phyloP scores from a whole-genome alignment of 1,139 yeast genomes.

The Candida gigantensis region DNA sequence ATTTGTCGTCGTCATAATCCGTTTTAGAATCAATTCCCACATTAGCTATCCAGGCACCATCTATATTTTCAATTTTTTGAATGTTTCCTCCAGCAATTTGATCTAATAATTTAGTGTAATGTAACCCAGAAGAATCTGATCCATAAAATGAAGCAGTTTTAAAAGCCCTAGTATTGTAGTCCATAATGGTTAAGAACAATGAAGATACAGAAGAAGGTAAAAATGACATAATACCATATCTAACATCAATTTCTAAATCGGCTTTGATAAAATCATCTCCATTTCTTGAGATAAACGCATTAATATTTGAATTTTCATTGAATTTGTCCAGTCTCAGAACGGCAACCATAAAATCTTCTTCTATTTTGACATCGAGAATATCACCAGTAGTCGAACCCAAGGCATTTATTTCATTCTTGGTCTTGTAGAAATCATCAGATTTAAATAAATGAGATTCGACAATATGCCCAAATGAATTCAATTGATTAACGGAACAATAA shows the following conservation, averaged over 20 bases:
- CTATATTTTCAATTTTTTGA: constrained; percentile 58
- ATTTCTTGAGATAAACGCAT: constrained; percentile 60
- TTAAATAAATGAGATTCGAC: constrained; percentile 42
- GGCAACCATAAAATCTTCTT: constrained; percentile 54
- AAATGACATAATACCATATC: constrained; percentile 49
- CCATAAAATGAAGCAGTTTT: constrained; percentile 45
- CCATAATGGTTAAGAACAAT: constrained; percentile 53
- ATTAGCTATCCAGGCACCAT: constrained; percentile 71
- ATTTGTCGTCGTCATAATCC: constrained; percentile 18
- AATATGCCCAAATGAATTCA: constrained; percentile 47
- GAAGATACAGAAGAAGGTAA: constrained; percentile 60
- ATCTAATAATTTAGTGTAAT: constrained; percentile 49
- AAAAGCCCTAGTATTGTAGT: constrained; percentile 20
- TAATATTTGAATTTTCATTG: constrained; percentile 39
- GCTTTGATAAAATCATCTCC: constrained; percentile 54
- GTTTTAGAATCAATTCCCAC: constrained; percentile 25
- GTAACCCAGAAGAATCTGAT: constrained; percentile 66
- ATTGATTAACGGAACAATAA: constrained; percentile 47
- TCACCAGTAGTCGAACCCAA: constrained; percentile 33
- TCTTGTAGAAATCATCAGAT: constrained; percentile 58
- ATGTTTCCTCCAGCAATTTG: constrained; percentile 46
- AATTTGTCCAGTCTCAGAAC: constrained; percentile 53
- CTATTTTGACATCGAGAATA: constrained; percentile 50
- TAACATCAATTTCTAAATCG: constrained; percentile 47
- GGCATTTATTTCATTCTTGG: constrained; percentile 24